Evolutionary conservation across 2,329 filamentous ascomycete genomes (phyloP), one percentile per base, ranked within the genome.

Genomic region (Cercospora janseana): DNA sequence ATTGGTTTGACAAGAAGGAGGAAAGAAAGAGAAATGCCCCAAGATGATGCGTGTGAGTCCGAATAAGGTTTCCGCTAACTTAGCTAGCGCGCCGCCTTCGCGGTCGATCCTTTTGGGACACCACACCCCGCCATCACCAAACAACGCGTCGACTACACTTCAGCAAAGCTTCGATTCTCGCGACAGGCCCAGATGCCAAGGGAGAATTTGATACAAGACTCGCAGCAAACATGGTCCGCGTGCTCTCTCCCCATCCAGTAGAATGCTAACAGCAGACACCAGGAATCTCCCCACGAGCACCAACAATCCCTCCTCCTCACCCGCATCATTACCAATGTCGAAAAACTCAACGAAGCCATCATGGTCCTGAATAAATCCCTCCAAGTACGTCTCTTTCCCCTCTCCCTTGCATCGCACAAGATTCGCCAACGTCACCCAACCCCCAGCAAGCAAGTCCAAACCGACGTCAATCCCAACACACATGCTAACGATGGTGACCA

Each of bases 201-300:
- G n/a, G n/a, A n/a, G n/a, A n/a, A n/a, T n/a, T n/a, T n/a, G n/a
- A n/a, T n/a, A n/a, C n/a, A n/a, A n/a, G n/a, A n/a, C n/a, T n/a
- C n/a, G n/a, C n/a, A n/a, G n/a, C n/a, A n/a, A n/a, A 31, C 28
- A 31, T 31, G 28, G 28, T 31, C 28, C 15, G 28, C 28, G 15
- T 4, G 10, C 10, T 13, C 28, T 12, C 28, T 13, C 15, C 28
- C 9, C 15, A 4, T 13, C 9, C 28, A n/a, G n/a, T n/a, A n/a
- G n/a, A n/a, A n/a, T n/a, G n/a, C 28, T 32, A 12, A 4, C 16
- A 34, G 7, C 15, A 10, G 20, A 34, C 5, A n/a, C 4, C 51
- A 84, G 92, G 93, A 98, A 71, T 95, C 88, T 64, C 93, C 93
- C 29, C 93, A 98, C 67, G 93, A 97, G 69, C 91, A 97, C 63